Evolutionary conservation across 208 protist species (phyloP).

Genomic region (Phytomonas sp.): DNA sequence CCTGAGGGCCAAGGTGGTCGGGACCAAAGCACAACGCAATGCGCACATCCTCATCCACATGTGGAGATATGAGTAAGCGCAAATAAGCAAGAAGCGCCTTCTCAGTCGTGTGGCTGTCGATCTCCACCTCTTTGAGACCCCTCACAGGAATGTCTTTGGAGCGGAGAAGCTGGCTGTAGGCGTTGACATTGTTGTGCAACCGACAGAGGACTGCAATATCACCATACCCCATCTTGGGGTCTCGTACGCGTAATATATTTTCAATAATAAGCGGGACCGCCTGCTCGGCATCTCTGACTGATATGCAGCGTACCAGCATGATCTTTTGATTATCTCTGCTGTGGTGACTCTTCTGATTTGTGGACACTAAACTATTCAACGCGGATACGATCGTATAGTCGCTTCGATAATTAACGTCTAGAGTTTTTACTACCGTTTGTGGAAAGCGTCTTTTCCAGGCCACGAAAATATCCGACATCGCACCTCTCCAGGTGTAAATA

Average conservation of each 20-base stretch:
- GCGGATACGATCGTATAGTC: constrained; percentile 53
- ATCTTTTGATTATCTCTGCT: constrained; percentile 24
- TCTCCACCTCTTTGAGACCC: constrained; percentile 22
- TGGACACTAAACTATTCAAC: constrained; percentile 42
- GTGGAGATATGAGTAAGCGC: constrained; percentile 43
- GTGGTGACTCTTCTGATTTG: constrained; percentile 34
- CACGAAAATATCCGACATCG: constrained; percentile 51
- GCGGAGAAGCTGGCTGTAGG: constrained; percentile 28
- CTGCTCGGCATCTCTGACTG: constrained; percentile 27
- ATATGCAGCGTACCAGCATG: constrained; percentile 28
- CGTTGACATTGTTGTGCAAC: constrained; percentile 35
- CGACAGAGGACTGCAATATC: constrained; percentile 82
- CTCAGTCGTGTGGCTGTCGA: constrained; percentile 28
- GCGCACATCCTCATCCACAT: constrained; percentile 52
- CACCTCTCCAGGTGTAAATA: constrained; percentile 86
- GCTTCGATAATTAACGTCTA: constrained; percentile 83
- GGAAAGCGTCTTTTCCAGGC: constrained; percentile 74
- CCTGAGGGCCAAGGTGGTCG: constrained; percentile 19
- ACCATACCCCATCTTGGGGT: constrained; percentile 28
- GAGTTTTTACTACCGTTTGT: constrained; percentile 25
- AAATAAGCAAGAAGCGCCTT: constrained; percentile 48
- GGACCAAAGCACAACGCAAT: constrained; percentile 35
- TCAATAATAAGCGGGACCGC: constrained; percentile 40
- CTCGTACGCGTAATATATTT: constrained; percentile 29
- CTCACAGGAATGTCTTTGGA: constrained; percentile 38